phyloP scores from a whole-genome alignment of 495 filamentous ascomycete genomes.

The Schizothecium vesticola region DNA sequence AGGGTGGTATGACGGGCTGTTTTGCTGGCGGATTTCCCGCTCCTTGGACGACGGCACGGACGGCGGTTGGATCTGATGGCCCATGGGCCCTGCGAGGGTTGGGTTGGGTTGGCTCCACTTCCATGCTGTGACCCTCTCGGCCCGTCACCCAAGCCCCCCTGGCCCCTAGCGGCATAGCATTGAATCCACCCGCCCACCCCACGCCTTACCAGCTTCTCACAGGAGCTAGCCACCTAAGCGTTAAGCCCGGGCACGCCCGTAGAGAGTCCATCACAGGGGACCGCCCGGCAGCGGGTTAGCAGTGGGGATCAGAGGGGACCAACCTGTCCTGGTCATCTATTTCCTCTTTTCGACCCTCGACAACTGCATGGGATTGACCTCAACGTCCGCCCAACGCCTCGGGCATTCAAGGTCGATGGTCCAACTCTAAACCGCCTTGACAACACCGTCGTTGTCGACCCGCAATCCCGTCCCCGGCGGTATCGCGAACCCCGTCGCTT shows the following conservation, averaged over 20 bases:
- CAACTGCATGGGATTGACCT: neutral
- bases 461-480: neutral
- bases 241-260: constrained; percentile 4
- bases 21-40: neutral
- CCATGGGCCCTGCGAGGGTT: neutral
- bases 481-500: too few species aligned
- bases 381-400: neutral
- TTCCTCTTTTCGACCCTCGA: neutral
- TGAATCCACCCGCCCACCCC: neutral
- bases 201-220: constrained; percentile 8
- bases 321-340: neutral
- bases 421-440: neutral
- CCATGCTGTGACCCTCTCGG: constrained; percentile 4
- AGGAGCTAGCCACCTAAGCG: neutral
- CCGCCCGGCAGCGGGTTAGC: neutral
- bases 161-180: neutral
- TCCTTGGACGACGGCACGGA: neutral
- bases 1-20: neutral
- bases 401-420: neutral
- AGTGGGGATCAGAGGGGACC: neutral
- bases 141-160: neutral
- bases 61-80: neutral
- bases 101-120: neutral
- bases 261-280: neutral
- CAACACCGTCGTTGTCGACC: neutral